A percentile compares a stretch with the other conserved stretches of the same genome.
Evolutionary conservation across 2,329 filamentous ascomycete species (phyloP).

Genomic region (Nothomitra cinnamomea): DNA sequence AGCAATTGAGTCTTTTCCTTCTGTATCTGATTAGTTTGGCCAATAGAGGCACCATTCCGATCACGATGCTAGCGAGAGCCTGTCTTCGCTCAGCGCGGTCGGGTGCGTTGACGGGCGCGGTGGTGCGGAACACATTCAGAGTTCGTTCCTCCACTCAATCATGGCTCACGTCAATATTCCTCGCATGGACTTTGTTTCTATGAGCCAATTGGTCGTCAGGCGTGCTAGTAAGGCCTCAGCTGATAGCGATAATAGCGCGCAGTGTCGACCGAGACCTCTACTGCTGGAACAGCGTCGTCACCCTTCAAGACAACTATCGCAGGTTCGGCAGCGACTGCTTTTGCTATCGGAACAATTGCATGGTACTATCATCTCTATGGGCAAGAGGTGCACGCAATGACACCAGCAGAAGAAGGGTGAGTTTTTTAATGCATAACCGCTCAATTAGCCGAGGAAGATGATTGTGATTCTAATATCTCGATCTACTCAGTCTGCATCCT

Average conservation of each 20-base stretch:
- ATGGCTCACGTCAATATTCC: constrained; percentile 12
- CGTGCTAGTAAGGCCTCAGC: constrained; percentile 4
- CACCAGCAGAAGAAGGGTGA: constrained; percentile 95
- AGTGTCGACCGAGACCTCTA: constrained; percentile 53
- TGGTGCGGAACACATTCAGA: constrained; percentile 47
- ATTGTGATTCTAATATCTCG: constrained; percentile 15
- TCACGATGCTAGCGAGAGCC: constrained; percentile 85
- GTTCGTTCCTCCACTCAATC: constrained; percentile 22
- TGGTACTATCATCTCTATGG: constrained; percentile 98
- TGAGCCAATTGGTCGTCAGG: background rate
- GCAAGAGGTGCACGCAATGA: constrained; percentile 71
- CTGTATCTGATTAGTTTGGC: background rate
- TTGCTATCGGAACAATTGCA: constrained; percentile 75
- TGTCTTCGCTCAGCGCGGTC: constrained; percentile 77
- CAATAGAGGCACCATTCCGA: background rate
- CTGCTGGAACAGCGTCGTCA: constrained; percentile 52
- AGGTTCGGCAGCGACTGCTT: constrained; percentile 68
- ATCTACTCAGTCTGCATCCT: constrained; percentile 57
- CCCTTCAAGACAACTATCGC: constrained; percentile 73
- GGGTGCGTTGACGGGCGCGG: constrained; percentile 44
- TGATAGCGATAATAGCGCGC: constrained; percentile 27
- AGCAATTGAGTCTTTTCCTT: constrained; percentile 5
- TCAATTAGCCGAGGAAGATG: background rate
- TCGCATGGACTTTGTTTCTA: constrained; percentile 9
- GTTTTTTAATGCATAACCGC: constrained; percentile 24